Evolutionary conservation across 257 asterid genomes (phyloP).

Genomic region (Scutellaria barbata): DNA sequence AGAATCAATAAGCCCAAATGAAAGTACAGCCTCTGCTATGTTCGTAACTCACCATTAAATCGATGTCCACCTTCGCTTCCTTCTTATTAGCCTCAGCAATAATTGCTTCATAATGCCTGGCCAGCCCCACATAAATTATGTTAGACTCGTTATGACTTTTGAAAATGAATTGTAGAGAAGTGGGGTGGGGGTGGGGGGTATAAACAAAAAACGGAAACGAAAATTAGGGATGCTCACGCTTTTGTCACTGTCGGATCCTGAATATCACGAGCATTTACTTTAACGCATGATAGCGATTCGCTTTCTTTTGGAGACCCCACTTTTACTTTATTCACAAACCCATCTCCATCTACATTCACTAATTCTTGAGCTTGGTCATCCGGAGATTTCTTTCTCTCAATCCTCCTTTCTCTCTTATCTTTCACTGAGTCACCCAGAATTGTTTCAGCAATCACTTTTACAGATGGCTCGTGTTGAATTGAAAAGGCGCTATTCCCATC

Average conservation of each 20-base stretch:
- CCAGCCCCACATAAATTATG: conserved; percentile 31
- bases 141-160: conserved; percentile 18
- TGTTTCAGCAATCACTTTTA: conserved; percentile 38
- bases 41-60: conserved; percentile 58
- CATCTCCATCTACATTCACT: conserved; percentile 48
- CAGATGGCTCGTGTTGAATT: conserved; percentile 43
- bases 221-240: conserved; percentile 59
- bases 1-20: conserved; percentile 20
- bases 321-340: conserved; percentile 45
- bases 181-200: conserved; percentile 1
- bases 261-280: conserved; percentile 56
- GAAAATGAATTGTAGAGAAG: conserved; percentile 5
- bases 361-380: conserved; percentile 43
- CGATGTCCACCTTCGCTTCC: conserved; percentile 49
- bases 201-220: conserved; percentile 26
- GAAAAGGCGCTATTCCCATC: conserved; percentile 42
- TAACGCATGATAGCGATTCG: conserved; percentile 54
- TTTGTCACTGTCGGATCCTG: conserved; percentile 55
- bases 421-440: conserved; percentile 41
- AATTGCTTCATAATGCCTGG: conserved; percentile 48
- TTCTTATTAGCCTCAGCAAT: conserved; percentile 42
- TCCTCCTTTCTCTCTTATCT: conserved; percentile 36
- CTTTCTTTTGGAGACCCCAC: conserved; percentile 53
- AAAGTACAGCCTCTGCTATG: background rate
- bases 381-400: conserved; percentile 48